phyloP scores from a whole-genome alignment of 176 grass and related monocot genomes.

The Lolium perenne region DNA sequence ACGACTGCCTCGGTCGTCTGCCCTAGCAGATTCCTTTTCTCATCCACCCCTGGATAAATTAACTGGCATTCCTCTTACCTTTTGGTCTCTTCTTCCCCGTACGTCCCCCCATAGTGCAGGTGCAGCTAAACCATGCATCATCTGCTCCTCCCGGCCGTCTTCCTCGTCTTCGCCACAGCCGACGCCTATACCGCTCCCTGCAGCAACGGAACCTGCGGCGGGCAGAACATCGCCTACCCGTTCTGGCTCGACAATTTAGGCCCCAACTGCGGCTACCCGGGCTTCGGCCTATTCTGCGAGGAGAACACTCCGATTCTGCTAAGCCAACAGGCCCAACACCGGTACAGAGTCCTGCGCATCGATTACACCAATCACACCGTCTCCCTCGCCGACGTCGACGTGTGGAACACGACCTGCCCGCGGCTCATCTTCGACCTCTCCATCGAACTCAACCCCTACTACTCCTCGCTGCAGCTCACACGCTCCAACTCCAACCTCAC shows the following conservation, averaged over 20 bases:
- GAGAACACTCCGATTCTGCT: not conserved
- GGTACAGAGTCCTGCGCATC: slow-evolving; percentile 41
- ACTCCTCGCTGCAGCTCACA: slow-evolving; percentile 25
- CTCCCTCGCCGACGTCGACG: slow-evolving; percentile 42
- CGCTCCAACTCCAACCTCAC: slow-evolving; percentile 37
- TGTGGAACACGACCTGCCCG: slow-evolving; percentile 32
- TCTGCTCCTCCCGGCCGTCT: not conserved
- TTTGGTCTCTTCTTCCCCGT: not conserved
- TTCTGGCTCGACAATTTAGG: slow-evolving; percentile 17
- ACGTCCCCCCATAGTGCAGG: not conserved
- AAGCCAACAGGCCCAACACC: not conserved
- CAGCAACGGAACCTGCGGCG: slow-evolving; percentile 37
- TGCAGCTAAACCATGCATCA: not conserved
- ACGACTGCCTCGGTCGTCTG: not conserved
- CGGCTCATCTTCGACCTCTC: slow-evolving; percentile 35
- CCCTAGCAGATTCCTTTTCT: no score
- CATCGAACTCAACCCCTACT: not conserved
- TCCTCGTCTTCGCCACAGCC: not conserved
- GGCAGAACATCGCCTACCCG: slow-evolving; percentile 45
- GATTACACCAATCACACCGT: slow-evolving; percentile 30
- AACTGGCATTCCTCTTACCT: not conserved
- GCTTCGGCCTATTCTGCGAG: slow-evolving; percentile 51
- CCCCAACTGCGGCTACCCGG: slow-evolving; percentile 37
- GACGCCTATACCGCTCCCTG: not conserved
- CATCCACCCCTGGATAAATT: no score